Evolutionary conservation across 352 stramenopile species (phyloP).

Genomic region (Phytophthora pinifolia): DNA sequence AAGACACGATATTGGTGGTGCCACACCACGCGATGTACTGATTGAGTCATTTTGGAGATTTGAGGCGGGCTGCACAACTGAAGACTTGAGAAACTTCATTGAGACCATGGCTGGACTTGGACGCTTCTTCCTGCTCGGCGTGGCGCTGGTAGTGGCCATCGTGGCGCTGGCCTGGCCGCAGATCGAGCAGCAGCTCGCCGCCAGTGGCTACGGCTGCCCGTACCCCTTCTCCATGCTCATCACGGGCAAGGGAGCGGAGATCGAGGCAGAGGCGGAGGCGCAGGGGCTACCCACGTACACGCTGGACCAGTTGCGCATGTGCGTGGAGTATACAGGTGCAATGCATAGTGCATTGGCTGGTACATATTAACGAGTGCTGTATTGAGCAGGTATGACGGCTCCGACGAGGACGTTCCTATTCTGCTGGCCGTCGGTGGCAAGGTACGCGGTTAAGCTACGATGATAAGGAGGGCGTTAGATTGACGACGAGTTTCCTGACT

Average conservation of each 20-base stretch:
- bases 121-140: constrained; percentile 43
- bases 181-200: constrained; percentile 67
- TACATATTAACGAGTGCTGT: constrained; percentile 9
- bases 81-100: constrained; percentile 5
- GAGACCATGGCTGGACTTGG: constrained; percentile 32
- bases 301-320: constrained; percentile 63
- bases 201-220: constrained; percentile 55
- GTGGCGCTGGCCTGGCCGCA: constrained; percentile 68
- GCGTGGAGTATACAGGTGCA: constrained; percentile 3
- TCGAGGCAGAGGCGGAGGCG: constrained; percentile 19
- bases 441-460: constrained; percentile 26
- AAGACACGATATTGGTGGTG: not conserved
- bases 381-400: constrained; percentile 58
- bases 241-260: constrained; percentile 21
- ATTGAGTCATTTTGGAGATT: constrained; percentile 18
- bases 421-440: constrained; percentile 72
- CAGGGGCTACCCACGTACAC: constrained; percentile 56
- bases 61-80: constrained; percentile 13
- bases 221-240: constrained; percentile 66
- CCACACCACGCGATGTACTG: constrained; percentile 8
- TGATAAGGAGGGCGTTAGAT: not conserved
- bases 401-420: constrained; percentile 63
- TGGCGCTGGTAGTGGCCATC: constrained; percentile 55
- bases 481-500: constrained; percentile 7
- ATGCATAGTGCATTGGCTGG: constrained; percentile 1